Base-by-base conservation (phyloP, 345 rosid species). In the Syzygium oleosum region DNA sequence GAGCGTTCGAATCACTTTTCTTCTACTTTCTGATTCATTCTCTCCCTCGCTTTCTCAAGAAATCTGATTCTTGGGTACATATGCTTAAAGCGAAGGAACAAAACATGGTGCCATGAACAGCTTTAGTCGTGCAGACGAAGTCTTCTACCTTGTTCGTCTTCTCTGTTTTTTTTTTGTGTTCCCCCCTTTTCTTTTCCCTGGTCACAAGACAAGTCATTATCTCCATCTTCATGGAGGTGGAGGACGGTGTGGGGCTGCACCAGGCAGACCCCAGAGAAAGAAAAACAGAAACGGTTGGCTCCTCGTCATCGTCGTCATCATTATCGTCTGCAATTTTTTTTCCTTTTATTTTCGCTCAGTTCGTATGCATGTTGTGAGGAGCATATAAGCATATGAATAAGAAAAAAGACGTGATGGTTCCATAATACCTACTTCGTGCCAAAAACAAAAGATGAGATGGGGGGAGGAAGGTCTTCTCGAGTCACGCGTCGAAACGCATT, bases 131-230 rank as follows among this genome's bases (percentile, higher is more conserved):
- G 65, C 65, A 27, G 65, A 59, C 65, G 27, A n/a, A n/a, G 38
- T 61, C 38, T 61, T 61, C 1, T n/a, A 61, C n/a, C 73, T 12
- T n/a, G 3, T 27, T 27, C 68, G 31, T 27, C 68, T 29, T 12
- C 2, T 59, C 3, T 5, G 11, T 58, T 1, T 61, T 12, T 0
- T 1, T n/a, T 15, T 13, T 43, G 0, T 43, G 46, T 43, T 43
- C 7, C 46, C 46, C 46, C 46, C 5, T 6, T 6, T 27, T 61
- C 15, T 16, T 53, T 17, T 6, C 27, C 19, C 14, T 61, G 34
- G 73, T 27, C 17, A 14, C 19, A 14, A 14, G 83, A 73, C 83
- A 19, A 38, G 83, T 73, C 83, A 5, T 38, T 34, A 73, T 73
- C 83, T 38, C 38, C 83, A 5, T 38, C 83, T 38, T 73, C 83